Evolutionary conservation across 2,329 filamentous ascomycete species (phyloP).

Genomic region (Sarocladium oryzae): DNA sequence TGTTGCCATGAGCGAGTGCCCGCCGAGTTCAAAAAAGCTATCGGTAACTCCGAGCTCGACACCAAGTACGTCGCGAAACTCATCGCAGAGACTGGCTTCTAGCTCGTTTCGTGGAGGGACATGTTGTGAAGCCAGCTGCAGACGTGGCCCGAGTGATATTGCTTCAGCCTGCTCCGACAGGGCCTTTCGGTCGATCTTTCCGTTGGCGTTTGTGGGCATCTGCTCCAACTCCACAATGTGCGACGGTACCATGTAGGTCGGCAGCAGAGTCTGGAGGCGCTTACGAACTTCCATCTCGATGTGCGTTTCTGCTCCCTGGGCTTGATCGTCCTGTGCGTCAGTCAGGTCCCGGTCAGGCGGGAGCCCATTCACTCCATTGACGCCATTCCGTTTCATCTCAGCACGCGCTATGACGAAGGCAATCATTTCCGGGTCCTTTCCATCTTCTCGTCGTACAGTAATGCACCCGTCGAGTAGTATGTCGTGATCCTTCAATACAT

Average conservation of each 20-base stretch:
- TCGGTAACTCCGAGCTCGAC: constrained; percentile 24
- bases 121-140: background rate
- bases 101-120: background rate
- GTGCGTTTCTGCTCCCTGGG: background rate
- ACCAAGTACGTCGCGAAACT: constrained; percentile 8
- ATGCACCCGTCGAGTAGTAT: too few species aligned
- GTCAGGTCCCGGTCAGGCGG: too few species aligned
- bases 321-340: background rate
- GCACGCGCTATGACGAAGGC: background rate
- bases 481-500: too few species aligned
- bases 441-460: too few species aligned
- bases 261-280: constrained; percentile 11
- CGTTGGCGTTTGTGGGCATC: constrained; percentile 14
- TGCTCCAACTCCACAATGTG: constrained; percentile 10
- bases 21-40: constrained; percentile 42
- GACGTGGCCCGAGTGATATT: too few species aligned
- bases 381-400: background rate
- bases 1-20: constrained; percentile 42
- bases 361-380: too few species aligned
- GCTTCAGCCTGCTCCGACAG: constrained; percentile 3
- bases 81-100: constrained; percentile 8
- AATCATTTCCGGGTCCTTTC: too few species aligned
- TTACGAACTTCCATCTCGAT: background rate
- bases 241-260: constrained; percentile 15
- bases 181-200: constrained; percentile 15